Base-by-base conservation (phyloP, 2,329 filamentous ascomycete species). In the Neophaeococcomyces mojaviensis region DNA sequence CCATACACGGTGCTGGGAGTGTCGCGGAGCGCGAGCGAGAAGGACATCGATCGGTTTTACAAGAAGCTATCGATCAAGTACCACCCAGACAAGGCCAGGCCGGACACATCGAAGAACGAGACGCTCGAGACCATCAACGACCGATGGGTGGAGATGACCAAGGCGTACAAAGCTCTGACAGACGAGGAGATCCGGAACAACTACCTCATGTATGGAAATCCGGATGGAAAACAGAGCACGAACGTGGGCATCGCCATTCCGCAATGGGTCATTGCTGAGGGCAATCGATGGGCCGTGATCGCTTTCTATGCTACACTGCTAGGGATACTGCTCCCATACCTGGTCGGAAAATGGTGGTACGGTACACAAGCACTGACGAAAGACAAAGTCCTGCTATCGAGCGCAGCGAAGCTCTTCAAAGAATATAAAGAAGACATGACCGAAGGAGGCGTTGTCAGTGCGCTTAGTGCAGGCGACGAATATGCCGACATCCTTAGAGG, bases 261-360 rank as follows among this genome's bases (percentile, higher is more conserved):
- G 37, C 84, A 92, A 64, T 87, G 92, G 67, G 88, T 98, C 58
- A 78, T 98, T 46, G 85, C 86, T 12, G 88, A 96, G 56, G 90
- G 89, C 46, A 94, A 92, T 64, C 90, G 89, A 55, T 97, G 96
- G 72, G 97, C 94, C 61, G 85, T 98, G 44, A 74, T 98, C 50
- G 73, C 96, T 47, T 77, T 96, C 53, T 98, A 98, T 65, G 89
- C 88, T 31, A 68, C 84, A 28, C 76, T 97, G 32, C 81, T 98
- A 42, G 92, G 90, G 46, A 86, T 97, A 51, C 71, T 96, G 49
- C 73, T 98, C 43, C 92, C 92, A 2, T 98, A 94, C 64, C 73
- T 92, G 39, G 90, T 98, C 46, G 92, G 92, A 39, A 88, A 85
- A 49, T 98, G 92, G 92, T 98, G 92, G 92, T 98, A 98, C 63